Base-by-base conservation (phyloP, 768 basidiomycete genomes). In the Tricholomella constricta region DNA sequence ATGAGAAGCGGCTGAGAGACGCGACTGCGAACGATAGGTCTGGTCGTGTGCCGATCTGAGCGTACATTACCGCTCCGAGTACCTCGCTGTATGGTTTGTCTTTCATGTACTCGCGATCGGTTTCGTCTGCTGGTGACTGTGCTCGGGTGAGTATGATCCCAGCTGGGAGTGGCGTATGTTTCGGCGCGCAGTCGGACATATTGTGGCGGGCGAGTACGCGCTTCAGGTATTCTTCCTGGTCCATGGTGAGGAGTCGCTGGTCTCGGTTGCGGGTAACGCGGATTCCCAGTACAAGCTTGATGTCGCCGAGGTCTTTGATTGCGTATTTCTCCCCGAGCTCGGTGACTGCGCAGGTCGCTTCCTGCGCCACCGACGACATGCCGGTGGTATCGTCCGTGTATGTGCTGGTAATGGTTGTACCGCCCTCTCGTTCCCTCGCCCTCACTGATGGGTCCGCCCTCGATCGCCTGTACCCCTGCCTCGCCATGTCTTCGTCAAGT, bases 401-500 rank as follows among this genome's bases (percentile, higher is more conserved):
- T 2, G 57, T 62, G 38, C 43, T 42, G 11, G 43, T 60, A 14
- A 64, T 31, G 8, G 61, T 65, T 47, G 46, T 53, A 6, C 53
- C 35, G 9, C 48, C 48, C 9, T 57, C 42, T 17, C 22, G 23
- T 12, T 40, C 23, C 12, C 35, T 36, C 11, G 45, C 43, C 4
- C 45, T 40, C 15, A 65, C 45, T 22, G 54, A 62, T 19, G 50
- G 62, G 46, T 65, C 63, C 0, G 59, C 62, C 17, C 48, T 25
- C 1, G 54, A 63, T 40, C 49, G 7, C 14, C 52, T 51, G 48
- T 59, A 62, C n/a, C 59, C 58, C 0, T 58, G 25, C 6, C 19
- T 26, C 8, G 12, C n/a, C 44, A 45, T 45, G 25, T 45, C 44
- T 6, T 1, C 14, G 19, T 45, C 44, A n/a, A 45, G 27, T 3